Evolutionary conservation across 257 asterid genomes (phyloP), one percentile per base, ranked within the genome.

Genomic region (Coffea eugenioides): DNA sequence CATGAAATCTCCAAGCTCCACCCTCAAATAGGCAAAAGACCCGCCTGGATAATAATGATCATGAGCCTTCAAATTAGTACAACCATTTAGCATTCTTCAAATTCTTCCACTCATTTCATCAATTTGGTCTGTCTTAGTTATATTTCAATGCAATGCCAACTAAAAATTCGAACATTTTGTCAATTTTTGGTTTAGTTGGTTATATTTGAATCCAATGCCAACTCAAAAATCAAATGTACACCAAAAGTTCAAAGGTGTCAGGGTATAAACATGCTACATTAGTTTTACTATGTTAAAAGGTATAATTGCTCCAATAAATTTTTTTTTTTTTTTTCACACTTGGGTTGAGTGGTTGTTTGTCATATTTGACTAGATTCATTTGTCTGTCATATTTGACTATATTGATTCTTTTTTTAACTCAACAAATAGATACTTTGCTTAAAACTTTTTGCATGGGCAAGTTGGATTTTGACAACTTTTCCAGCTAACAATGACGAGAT

Each of bases 1-100:
- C 80, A 90, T 75, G 80, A 94, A 94, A 31, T 94, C 97, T 4
- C 98, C 98, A 8, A 94, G 92, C 88, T 92, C 97, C 80, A 94
- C 97, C 69, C 97, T 82, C 57, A 94, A 69, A 90, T 94, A 94
- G 43, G 97, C 92, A 74, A 94, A 94, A 15, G 98, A 92, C 57
- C 98, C 98, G 43, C 98, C 94, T 84, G 57, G 15, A 66, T 69
- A 74, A 62, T 69, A 74, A 62, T 16, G 16, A 46, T 46, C 20
- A 7, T 21, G 59, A 45, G 10, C 23, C 59, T 71, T 25, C 21
- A 71, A 23, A 71, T 69, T 48, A 71, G 25, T 6, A 13, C 56
- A 49, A 49, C 45, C 27, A 61, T 23, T 23, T 4, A 61, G 66
- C 23, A 21, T 21, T 61, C 13, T 8, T 61, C 67, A 21, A 61